Evolutionary conservation across 306 rosid species (phyloP).

Genomic region (Leucaena leucocephala): DNA sequence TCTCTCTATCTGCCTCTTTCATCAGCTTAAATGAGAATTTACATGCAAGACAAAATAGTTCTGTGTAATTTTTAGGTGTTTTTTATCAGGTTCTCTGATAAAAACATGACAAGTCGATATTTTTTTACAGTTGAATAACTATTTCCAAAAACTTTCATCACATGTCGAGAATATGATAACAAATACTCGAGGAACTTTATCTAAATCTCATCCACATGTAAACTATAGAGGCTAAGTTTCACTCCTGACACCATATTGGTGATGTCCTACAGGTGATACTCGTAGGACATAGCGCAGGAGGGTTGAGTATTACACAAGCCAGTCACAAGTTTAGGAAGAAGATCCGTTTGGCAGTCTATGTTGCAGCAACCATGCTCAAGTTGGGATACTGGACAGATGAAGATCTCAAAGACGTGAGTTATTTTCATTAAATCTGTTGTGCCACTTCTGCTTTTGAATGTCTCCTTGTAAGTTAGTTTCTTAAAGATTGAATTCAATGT

Average conservation of each 20-base stretch:
- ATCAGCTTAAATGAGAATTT: neutral
- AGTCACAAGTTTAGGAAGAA: slow-evolving; percentile 69
- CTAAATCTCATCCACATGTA: neutral
- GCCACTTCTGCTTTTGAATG: slow-evolving; percentile 9
- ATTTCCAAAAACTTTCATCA: neutral
- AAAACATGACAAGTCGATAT: neutral
- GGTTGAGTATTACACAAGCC: slow-evolving; percentile 76
- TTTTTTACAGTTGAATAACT: too few species aligned
- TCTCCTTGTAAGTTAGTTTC: neutral
- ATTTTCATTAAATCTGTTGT: slow-evolving; percentile 22
- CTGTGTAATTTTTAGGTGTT: neutral
- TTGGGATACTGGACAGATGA: slow-evolving; percentile 59
- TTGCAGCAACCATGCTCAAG: slow-evolving; percentile 94
- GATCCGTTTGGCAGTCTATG: slow-evolving; percentile 67
- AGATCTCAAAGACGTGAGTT: slow-evolving; percentile 64
- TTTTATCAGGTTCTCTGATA: neutral
- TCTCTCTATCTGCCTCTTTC: slow-evolving; percentile 17
- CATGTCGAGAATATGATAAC: neutral
- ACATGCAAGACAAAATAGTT: neutral
- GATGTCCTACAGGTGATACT: slow-evolving; percentile 61
- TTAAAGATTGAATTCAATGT: neutral
- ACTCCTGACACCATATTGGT: neutral
- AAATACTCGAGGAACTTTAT: neutral
- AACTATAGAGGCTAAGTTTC: slow-evolving; percentile 1
- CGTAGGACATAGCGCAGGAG: slow-evolving; percentile 98